Percentiles rank a stretch among this genome's conserved stretches.
Conservation (phyloP, 352 stramenopile species). For the Phytophthora agathidicida region DNA sequence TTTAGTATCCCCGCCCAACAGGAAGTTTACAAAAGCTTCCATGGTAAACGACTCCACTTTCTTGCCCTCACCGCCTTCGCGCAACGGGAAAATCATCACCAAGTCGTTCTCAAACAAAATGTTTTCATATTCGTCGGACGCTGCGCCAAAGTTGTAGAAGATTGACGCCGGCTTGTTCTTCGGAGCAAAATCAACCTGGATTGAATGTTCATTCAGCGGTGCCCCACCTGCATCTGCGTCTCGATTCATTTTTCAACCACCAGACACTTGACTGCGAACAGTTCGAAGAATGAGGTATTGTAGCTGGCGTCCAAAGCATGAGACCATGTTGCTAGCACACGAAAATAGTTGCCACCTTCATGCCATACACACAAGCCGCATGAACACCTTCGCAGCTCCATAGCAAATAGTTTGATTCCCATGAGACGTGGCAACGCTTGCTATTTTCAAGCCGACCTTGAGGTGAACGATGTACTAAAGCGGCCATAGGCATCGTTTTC, state of each 20-base stretch:
- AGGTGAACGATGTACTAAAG: too few relatives aligned
- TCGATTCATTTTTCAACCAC: conserved; percentile 6
- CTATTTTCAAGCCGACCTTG: conserved; percentile 2
- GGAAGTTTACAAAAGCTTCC: conserved; percentile 57
- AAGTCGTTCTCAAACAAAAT: conserved; percentile 70
- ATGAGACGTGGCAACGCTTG: not conserved
- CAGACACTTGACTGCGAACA: not conserved
- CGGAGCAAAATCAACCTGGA: conserved; percentile 38
- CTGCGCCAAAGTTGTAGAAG: conserved; percentile 23
- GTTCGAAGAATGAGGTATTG: conserved; percentile 24
- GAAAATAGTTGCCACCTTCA: conserved; percentile 25
- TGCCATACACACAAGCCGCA: not conserved
- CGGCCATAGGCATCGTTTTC: too few relatives aligned
- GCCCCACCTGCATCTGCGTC: conserved; percentile 5
- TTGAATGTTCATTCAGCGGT: conserved; percentile 27
- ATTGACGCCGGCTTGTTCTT: conserved; percentile 36
- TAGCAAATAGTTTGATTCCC: not conserved
- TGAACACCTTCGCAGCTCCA: conserved; percentile 1
- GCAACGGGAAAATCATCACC: conserved; percentile 75
- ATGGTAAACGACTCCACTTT: conserved; percentile 54
- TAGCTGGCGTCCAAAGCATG: not conserved
- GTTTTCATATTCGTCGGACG: conserved; percentile 43
- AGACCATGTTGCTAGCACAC: conserved; percentile 6
- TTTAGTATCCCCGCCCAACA: conserved; percentile 56
- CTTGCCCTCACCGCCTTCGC: conserved; percentile 61